Evolutionary conservation across 805 yeast species (phyloP), one percentile per base, ranked within the genome.

Genomic region (Metschnikowia henanensis): DNA sequence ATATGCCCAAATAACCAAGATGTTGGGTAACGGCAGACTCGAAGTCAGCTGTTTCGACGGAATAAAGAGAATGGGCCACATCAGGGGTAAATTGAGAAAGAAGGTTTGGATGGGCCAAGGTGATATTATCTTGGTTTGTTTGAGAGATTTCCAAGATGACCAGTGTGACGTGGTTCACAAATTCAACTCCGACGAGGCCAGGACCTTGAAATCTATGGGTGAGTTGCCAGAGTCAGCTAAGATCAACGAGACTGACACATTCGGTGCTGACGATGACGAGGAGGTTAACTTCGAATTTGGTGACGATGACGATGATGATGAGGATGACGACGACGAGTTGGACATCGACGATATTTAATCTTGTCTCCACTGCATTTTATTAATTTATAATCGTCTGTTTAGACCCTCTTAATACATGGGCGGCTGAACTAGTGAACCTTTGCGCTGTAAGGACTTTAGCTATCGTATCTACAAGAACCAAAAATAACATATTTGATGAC

Each of bases 21-120:
- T 94, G 97, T 81, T 94, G 59, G 99, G 99, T 68, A 91, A 91
- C 65, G 98, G 99, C 54, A 83, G 99, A 71, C 84, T 94, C 43
- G 96, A 91, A 68, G 97, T 96, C 43, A 68, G 83, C 39, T 94
- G 99, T 74, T 94, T 94, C 62, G 99, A 94, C 64, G 97, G 96
- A 53, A 76, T 77, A 57, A 87, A 83, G 66, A 84, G 99, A 76
- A 80, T 90, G 81, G 99, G 96, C 16, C 99, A 92, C 65, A 94
- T 94, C 63, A 88, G 99, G 79, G 99, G 99, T 60, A 94, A 94
- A 67, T 80, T 94, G 73, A 87, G 99, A 80, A 94, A 94, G 84
- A 94, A 92, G 81, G 99, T 94, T 49, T 94, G 99, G 99, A 91
- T 94, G 89, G 87, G 87, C 37, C 98, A 90, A 69, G 99, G 99